phyloP scores from a whole-genome alignment of 257 asterid species.

The Rhazya stricta region DNA sequence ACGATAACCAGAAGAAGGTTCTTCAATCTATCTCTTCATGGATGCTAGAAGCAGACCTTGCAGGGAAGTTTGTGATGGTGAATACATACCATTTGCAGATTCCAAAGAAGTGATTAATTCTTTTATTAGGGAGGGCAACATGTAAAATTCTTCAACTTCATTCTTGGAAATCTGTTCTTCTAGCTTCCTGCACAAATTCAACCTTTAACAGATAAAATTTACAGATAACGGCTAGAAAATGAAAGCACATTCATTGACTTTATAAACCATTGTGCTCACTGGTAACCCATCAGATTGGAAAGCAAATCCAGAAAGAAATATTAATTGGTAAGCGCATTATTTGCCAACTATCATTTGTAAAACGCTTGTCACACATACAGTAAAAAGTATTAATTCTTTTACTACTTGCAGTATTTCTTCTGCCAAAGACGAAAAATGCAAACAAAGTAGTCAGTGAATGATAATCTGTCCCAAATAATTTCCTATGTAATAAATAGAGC shows the following conservation, averaged over 20 bases:
- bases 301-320: not conserved
- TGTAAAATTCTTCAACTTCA: slow-evolving; percentile 77
- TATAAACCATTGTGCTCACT: not conserved
- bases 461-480: not conserved
- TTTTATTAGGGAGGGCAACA: slow-evolving; percentile 70
- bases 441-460: not conserved
- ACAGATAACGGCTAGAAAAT: not conserved
- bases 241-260: not conserved
- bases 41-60: slow-evolving; percentile 67
- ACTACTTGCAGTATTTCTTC: not conserved
- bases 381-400: not conserved
- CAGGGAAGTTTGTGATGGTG: slow-evolving; percentile 52
- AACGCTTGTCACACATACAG: not conserved
- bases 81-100: slow-evolving; percentile 45
- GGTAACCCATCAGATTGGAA: not conserved
- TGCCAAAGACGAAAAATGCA: not conserved
- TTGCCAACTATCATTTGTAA: not conserved
- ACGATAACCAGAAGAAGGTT: not conserved
- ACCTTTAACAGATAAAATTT: not conserved
- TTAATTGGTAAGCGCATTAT: not conserved
- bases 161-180: slow-evolving; percentile 62
- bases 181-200: slow-evolving; percentile 35
- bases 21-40: slow-evolving; percentile 42
- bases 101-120: slow-evolving; percentile 50
- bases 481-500: not conserved